Evolutionary conservation across 2,329 filamentous ascomycete genomes (phyloP), one percentile per base, ranked within the genome.

Genomic region (Ceratocystis variospora): DNA sequence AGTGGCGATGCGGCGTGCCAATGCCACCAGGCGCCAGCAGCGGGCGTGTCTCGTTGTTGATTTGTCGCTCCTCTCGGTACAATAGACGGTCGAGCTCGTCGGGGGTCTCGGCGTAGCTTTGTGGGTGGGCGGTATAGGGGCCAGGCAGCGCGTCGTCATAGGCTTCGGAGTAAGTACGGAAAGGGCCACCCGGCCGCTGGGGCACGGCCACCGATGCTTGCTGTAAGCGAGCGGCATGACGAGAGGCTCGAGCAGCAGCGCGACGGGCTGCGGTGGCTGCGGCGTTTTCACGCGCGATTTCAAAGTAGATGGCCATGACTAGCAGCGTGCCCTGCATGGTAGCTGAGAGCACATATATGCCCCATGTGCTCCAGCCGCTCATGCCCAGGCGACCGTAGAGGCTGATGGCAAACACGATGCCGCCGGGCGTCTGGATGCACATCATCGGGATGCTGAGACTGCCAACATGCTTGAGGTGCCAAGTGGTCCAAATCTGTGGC

Each of bases 381-480:
- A 80, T 80, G 0, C 94, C 94, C 22, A 96, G 81, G 59, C 94
- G 83, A 6, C 83, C 84, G 63, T 87, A 90, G 55, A 99, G 77
- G 74, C 91, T 96, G 12, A 82, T 87, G 0, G 93, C 91, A 77
- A 96, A 97, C 5, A 99, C 78, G 71, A 96, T 87, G 68, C 90
- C 91, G 0, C 94, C 94, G 0, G 94, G 94, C 0, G 93, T 96
- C 75, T 99, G 94, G 44, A 99, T 96, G 73, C 89, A 88, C 92
- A 99, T 97, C 88, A 96, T 97, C 3, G 90, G 87, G 66, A 99
- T 94, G 72, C 90, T 96, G 71, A 99, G 78, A 74, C 91, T 96
- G 65, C 91, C 91, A 1, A 96, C 88, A 71, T 92, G 87, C 73
- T 93, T 88, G 67, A 96, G 79, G 64, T 80, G 83, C 77, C 89